Evolutionary conservation across 192 early-diverging fungal genomes (phyloP).

Genomic region (Rhizophagus sp.): DNA sequence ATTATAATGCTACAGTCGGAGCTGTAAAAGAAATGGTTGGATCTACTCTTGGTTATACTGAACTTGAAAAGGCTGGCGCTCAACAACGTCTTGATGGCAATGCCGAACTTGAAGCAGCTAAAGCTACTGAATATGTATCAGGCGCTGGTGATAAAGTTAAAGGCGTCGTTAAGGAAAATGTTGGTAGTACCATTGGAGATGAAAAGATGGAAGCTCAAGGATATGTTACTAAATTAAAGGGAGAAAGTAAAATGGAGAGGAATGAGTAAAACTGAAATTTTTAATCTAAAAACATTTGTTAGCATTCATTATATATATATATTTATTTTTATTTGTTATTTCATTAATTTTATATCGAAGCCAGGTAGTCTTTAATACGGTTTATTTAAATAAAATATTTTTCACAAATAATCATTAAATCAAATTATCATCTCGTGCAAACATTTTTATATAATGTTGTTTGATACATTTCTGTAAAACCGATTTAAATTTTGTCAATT

Average conservation of each 20-base stretch:
- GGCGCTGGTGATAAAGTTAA: slow-evolving; percentile 3
- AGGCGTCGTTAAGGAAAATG: background rate
- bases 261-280: background rate
- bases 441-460: too few species aligned
- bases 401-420: too few species aligned
- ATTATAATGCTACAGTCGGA: slow-evolving; percentile 13
- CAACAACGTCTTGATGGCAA: slow-evolving; percentile 24
- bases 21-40: slow-evolving; percentile 29
- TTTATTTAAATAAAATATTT: too few species aligned
- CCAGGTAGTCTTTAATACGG: too few species aligned
- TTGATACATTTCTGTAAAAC: too few species aligned
- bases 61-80: background rate
- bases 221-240: background rate
- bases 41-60: slow-evolving; percentile 10
- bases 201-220: background rate
- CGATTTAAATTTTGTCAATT: too few species aligned
- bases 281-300: too few species aligned
- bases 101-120: slow-evolving; percentile 18
- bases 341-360: too few species aligned
- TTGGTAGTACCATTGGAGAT: background rate
- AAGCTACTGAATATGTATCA: background rate
- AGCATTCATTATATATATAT: too few species aligned
- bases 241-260: background rate
- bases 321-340: too few species aligned
- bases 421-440: too few species aligned